Base-by-base conservation (phyloP, 2,329 filamentous ascomycete genomes). In the Phialophora macrospora region DNA sequence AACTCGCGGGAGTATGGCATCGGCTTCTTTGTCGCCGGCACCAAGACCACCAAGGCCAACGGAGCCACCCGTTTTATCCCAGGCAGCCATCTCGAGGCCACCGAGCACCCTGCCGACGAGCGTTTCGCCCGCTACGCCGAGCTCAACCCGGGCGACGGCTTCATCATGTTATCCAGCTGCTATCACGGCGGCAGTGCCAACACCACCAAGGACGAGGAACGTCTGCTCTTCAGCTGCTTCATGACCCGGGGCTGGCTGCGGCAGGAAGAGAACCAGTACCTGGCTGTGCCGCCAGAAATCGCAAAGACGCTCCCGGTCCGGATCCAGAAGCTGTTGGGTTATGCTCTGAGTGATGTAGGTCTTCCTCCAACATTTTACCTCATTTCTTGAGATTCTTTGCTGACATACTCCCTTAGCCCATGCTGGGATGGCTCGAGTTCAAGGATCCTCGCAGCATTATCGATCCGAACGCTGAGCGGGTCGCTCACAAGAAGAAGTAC, bases 111-210 rank as follows among this genome's bases (percentile, higher is more conserved):
- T 2, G 60, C 64, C 3, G 56, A 65, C 30, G 63, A 66, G 28
- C 28, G 38, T 17, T n/a, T 38, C 48, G 52, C 59, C 44, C 24
- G 17, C 26, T 64, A 66, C 38, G 64, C 63, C 22, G 59, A 65
- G 54, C 59, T 59, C 44, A 64, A 72, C 11, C 72, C 72, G 9
- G 76, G 77, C 0, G 75, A 78, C 68, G 76, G 70, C 0, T 77
- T 78, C 63, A 73, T 79, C 9, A 76, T 78, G 73, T 69, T 79
- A 3, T 71, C 73, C 3, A 72, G 71, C 14, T 70, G 69, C 20
- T 77, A 74, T 58, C 76, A 79, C 48, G 77, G 76, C 0, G 77
- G 74, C 17, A 71, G 73, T 0, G 66, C 68, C n/a, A 59, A 63
- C 30, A 63, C 41, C n/a, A 75, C 59, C 74, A 78, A 44, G 77